These are phyloP conservation scores for Trichocladium uniseriatum DNA, from an alignment of 495 filamentous ascomycete species.

Conservation along the genomic window DNA sequence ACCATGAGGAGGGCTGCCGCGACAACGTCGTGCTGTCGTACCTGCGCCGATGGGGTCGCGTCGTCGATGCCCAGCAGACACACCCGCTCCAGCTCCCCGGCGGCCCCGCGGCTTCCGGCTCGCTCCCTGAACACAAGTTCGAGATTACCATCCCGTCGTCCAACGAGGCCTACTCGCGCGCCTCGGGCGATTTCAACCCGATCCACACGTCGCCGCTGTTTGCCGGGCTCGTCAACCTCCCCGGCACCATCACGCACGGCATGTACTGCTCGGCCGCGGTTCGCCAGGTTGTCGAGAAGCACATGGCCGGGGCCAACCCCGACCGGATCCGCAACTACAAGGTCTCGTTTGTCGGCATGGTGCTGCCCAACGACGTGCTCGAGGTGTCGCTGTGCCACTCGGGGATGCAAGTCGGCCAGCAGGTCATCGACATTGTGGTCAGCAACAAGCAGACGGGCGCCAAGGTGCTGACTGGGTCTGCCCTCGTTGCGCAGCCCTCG, in stretches of 20 bases:
- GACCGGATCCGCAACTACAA: conserved; percentile 94
- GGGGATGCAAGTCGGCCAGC: conserved; percentile 92
- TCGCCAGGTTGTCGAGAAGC: conserved; percentile 87
- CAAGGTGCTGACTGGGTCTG: conserved; percentile 86
- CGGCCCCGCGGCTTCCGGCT: conserved; percentile 48
- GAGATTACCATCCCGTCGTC: conserved; percentile 92
- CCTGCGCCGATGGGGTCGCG: conserved; percentile 79
- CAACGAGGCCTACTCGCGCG: conserved; percentile 93
- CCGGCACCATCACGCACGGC: conserved; percentile 93
- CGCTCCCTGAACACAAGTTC: conserved; percentile 52
- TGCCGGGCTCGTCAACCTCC: conserved; percentile 82
- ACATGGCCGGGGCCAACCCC: conserved; percentile 97
- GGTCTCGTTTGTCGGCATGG: conserved; percentile 90
- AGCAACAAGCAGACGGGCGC: conserved; percentile 87
- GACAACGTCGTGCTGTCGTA: conserved; percentile 97
- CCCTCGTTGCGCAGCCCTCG: conserved; percentile 92
- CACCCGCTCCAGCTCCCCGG: not conserved
- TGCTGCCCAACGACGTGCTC: conserved; percentile 88
- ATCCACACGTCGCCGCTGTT: conserved; percentile 97
- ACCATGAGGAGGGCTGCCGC: conserved; percentile 76
- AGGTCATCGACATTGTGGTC: conserved; percentile 95
- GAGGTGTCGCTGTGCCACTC: conserved; percentile 87
- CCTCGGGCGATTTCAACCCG: conserved; percentile 95
- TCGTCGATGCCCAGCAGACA: conserved; percentile 51
- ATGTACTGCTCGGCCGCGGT: conserved; percentile 98